phyloP scores from a whole-genome alignment of 129 eudicot genomes.

The Apium graveolens region DNA sequence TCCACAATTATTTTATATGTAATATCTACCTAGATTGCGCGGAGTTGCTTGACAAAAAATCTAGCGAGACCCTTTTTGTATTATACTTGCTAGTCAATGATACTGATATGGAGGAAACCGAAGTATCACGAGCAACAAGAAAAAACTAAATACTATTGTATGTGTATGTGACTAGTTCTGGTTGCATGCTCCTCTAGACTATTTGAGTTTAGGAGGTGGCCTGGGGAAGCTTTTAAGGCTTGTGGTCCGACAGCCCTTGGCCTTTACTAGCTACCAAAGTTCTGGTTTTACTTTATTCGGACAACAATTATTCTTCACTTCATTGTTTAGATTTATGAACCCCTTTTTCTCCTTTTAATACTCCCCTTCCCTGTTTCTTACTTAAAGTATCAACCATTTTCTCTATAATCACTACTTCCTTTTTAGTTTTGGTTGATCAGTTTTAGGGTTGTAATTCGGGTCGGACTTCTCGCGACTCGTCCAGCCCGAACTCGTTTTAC shows the following conservation, averaged over 20 bases:
- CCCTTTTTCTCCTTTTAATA: constrained; percentile 1
- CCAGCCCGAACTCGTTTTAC: too few relatives aligned
- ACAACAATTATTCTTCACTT: constrained; percentile 5
- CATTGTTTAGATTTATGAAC: background rate
- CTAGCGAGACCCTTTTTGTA: background rate
- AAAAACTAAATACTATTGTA: background rate
- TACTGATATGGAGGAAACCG: background rate
- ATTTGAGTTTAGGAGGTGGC: background rate
- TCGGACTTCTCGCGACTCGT: too few relatives aligned
- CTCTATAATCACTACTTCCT: background rate
- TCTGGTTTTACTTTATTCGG: constrained; percentile 1
- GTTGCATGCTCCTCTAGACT: background rate
- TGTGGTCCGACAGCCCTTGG: background rate
- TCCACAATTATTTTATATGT: background rate
- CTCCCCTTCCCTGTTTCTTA: background rate
- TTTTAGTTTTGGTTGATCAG: too few relatives aligned
- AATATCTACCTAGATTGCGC: background rate
- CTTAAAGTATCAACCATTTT: background rate
- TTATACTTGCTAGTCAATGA: background rate
- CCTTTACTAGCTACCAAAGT: background rate
- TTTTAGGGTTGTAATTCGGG: too few relatives aligned
- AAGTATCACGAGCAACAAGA: background rate
- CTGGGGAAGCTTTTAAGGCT: background rate
- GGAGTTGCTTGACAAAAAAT: background rate
- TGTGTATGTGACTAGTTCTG: background rate